These are phyloP conservation scores for Alternaria hordeiaustralica DNA, from an alignment of 2,329 filamentous ascomycete genomes.

Conservation along the genomic window DNA sequence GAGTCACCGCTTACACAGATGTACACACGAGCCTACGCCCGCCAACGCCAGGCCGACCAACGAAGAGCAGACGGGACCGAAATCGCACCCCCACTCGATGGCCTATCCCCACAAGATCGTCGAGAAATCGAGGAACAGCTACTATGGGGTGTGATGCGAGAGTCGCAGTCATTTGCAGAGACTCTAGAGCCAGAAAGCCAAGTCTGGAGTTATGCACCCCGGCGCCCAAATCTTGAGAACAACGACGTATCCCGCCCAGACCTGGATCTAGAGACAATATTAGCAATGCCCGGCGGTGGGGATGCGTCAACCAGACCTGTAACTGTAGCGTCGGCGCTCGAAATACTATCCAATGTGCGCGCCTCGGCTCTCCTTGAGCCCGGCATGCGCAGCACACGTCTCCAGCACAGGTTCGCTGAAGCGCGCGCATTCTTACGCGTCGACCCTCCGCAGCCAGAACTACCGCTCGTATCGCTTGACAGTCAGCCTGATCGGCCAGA, in stretches of 20 bases:
- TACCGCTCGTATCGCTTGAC: conserved; percentile 50
- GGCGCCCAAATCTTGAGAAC: neutral
- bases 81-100: conserved; percentile 26
- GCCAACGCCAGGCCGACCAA: conserved; percentile 53
- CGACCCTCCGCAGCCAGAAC: conserved; percentile 13
- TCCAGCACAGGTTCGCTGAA: neutral
- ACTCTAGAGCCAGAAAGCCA: conserved; percentile 22
- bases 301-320: neutral
- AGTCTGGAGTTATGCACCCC: conserved; percentile 31
- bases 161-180: conserved; percentile 24
- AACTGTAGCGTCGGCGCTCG: neutral
- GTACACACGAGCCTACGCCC: conserved; percentile 54
- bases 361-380: neutral
- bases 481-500: conserved; percentile 55
- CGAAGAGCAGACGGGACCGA: conserved; percentile 32
- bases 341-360: neutral
- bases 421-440: conserved; percentile 11
- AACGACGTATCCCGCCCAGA: neutral
- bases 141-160: conserved; percentile 41
- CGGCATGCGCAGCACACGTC: neutral
- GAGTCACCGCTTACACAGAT: conserved; percentile 57
- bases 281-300: neutral
- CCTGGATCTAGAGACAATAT: neutral
- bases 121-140: conserved; percentile 42
- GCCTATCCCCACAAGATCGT: conserved; percentile 31